Conservation (phyloP, 257 asterid species). For the Cordia subcordata region DNA sequence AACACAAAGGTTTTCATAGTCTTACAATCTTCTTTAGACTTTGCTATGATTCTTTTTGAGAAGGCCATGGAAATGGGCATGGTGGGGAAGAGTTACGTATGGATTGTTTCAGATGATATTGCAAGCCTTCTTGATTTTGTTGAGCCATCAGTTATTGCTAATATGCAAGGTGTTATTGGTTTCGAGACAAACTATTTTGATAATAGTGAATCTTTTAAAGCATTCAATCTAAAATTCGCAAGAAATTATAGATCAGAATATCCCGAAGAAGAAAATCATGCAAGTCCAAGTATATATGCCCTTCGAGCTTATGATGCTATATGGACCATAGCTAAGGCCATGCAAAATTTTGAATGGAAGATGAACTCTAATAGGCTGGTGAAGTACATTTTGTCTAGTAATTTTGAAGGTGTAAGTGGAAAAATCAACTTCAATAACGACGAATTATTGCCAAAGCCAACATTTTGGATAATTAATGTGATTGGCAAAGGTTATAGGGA, state of each 20-base stretch:
- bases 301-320: conserved; percentile 54
- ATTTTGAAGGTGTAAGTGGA: conserved; percentile 51
- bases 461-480: conserved; percentile 40
- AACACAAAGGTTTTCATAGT: conserved; percentile 30
- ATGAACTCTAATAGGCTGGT: conserved; percentile 9
- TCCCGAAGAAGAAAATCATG: conserved; percentile 39
- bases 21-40: conserved; percentile 37
- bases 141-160: conserved; percentile 20
- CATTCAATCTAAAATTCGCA: conserved; percentile 31
- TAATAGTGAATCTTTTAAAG: conserved; percentile 10
- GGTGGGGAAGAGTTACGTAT: conserved; percentile 50
- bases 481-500: conserved; percentile 51
- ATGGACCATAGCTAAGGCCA: conserved; percentile 24
- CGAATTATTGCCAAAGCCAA: conserved; percentile 25
- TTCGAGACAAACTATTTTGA: conserved; percentile 27
- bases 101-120: conserved; percentile 52
- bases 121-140: conserved; percentile 44
- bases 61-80: conserved; percentile 41
- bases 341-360: conserved; percentile 12
- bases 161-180: conserved; percentile 60
- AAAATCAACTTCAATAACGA: conserved; percentile 42
- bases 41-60: conserved; percentile 34
- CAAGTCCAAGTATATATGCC: conserved; percentile 38
- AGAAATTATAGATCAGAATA: conserved; percentile 30
- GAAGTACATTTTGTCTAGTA: conserved; percentile 5